Evolutionary conservation across 2,329 filamentous ascomycete species (phyloP).

Genomic region (Scorias spongiosa): DNA sequence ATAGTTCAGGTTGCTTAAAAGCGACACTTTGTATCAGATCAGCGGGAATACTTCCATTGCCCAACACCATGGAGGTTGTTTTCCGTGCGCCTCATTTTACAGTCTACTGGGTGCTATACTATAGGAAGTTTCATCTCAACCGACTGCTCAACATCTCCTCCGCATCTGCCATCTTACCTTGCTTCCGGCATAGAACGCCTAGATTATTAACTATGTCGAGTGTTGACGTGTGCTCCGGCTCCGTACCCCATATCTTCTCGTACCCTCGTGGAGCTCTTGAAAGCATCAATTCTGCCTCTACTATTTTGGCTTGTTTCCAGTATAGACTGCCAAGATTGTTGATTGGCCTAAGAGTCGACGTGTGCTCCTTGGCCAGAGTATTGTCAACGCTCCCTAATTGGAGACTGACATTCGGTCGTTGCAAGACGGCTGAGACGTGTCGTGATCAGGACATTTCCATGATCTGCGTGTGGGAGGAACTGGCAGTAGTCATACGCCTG

Average conservation of each 20-base stretch:
- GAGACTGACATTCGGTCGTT: neutral
- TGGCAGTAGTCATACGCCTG: constrained; percentile 8
- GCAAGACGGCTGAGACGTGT: neutral
- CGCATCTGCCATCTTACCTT: too few relatives aligned
- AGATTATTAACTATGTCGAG: neutral
- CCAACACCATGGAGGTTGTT: too few relatives aligned
- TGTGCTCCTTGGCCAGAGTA: neutral
- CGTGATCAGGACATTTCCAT: neutral
- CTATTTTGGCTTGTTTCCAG: neutral
- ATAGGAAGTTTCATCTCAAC: too few relatives aligned
- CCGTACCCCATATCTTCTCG: neutral
- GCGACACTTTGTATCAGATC: too few relatives aligned
- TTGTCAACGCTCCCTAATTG: neutral
- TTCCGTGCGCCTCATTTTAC: too few relatives aligned
- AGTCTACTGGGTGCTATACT: too few relatives aligned
- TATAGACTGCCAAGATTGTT: neutral
- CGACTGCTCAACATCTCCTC: neutral
- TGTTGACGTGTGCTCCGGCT: neutral
- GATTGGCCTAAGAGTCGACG: constrained; percentile 4
- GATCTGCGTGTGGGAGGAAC: neutral
- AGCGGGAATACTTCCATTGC: too few relatives aligned
- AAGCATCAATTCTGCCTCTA: neutral
- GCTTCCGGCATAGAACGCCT: too few relatives aligned
- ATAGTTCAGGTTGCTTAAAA: too few relatives aligned
- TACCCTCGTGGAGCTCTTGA: neutral